A percentile compares a stretch with the other conserved stretches of the same genome.
These are phyloP conservation scores for Borovskyia barvae DNA, from an alignment of 208 protist species.

Conservation along the genomic window DNA sequence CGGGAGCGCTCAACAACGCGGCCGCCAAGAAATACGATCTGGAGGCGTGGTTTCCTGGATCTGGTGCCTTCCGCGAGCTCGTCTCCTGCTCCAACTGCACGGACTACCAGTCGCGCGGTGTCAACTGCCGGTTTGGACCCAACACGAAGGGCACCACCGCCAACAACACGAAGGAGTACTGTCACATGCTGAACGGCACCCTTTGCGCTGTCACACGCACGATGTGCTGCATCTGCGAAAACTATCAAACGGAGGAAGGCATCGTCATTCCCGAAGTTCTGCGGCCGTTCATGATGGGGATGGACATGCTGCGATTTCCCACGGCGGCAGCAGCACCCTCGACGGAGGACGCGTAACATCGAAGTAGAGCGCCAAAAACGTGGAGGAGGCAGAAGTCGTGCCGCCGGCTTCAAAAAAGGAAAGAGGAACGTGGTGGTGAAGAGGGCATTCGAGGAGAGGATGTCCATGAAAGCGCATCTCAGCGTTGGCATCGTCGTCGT, in stretches of 20 bases:
- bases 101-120: constrained; percentile 98
- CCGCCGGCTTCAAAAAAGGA: too few relatives aligned
- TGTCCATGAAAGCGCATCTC: too few relatives aligned
- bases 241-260: constrained; percentile 97
- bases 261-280: constrained; percentile 93
- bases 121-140: constrained; percentile 89
- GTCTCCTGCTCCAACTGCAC: constrained; percentile 99
- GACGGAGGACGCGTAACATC: constrained; percentile 33
- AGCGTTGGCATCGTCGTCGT: too few relatives aligned
- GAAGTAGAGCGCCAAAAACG: too few relatives aligned
- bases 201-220: constrained; percentile 98
- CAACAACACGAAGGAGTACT: constrained; percentile 95
- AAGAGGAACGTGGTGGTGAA: too few relatives aligned
- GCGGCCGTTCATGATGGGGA: constrained; percentile 88
- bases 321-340: constrained; percentile 18
- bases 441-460: too few relatives aligned
- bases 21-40: constrained; percentile 99
- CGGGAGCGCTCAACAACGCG: constrained; percentile 98
- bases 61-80: constrained; percentile 96
- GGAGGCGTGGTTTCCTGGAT: constrained; percentile 99
- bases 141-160: constrained; percentile 68
- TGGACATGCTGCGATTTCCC: constrained; percentile 75
- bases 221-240: constrained; percentile 99
- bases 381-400: too few relatives aligned
- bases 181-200: constrained; percentile 99